phyloP scores from a whole-genome alignment of 2,329 filamentous ascomycete genomes.

The Fusarium continuum region DNA sequence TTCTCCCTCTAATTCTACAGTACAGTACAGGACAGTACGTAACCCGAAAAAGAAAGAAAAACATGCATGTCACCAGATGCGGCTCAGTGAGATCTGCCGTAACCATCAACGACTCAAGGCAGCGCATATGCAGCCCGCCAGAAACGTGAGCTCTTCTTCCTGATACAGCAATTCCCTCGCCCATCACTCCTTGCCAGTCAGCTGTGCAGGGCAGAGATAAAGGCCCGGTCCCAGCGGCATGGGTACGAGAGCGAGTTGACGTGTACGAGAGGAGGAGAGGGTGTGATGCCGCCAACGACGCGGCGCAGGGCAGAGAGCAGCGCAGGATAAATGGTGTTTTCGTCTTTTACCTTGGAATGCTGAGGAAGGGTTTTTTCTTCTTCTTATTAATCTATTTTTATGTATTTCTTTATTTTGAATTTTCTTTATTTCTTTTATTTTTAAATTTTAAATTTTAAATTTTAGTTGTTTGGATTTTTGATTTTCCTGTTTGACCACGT shows the following conservation, averaged over 20 bases:
- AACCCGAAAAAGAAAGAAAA: too few species aligned
- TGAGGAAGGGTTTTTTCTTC: too few species aligned
- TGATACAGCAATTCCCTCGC: neutral
- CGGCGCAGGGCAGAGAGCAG: too few species aligned
- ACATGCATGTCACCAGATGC: slow-evolving; percentile 20
- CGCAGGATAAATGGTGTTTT: too few species aligned
- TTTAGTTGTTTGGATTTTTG: too few species aligned
- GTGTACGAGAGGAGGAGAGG: slow-evolving; percentile 3
- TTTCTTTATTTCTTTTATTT: neutral
- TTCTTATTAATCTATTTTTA: too few species aligned
- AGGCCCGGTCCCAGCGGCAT: neutral
- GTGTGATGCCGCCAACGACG: slow-evolving; percentile 15
- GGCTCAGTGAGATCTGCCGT: slow-evolving; percentile 27
- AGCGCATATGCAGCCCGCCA: slow-evolving; percentile 26
- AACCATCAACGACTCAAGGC: neutral
- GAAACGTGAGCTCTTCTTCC: slow-evolving; percentile 4
- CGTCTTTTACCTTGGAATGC: too few species aligned
- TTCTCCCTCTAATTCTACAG: neutral
- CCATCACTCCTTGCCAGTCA: slow-evolving; percentile 3
- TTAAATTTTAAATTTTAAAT: too few species aligned
- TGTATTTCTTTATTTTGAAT: too few species aligned
- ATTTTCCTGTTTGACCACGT: too few species aligned
- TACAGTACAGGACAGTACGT: neutral
- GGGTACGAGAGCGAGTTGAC: neutral
- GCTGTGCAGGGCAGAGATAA: slow-evolving; percentile 9